These are phyloP conservation scores for Pseudocercospora eumusae DNA, from an alignment of 2,329 filamentous ascomycete species.

Conservation along the genomic window DNA sequence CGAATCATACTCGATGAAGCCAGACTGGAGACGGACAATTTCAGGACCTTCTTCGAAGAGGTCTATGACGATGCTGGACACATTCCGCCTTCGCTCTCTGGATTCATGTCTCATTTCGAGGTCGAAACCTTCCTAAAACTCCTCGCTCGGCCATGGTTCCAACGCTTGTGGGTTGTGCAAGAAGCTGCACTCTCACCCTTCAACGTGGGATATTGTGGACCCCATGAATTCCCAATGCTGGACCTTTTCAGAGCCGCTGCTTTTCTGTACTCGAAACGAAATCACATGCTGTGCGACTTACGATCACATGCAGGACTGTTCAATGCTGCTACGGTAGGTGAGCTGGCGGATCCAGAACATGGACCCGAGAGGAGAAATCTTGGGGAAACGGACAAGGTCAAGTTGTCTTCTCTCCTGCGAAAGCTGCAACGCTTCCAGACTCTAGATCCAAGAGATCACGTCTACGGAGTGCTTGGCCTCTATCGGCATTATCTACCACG, in stretches of 20 bases:
- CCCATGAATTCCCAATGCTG: neutral
- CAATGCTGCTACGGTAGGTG: slow-evolving; percentile 6
- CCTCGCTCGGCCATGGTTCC: slow-evolving; percentile 17
- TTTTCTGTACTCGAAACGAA: slow-evolving; percentile 10
- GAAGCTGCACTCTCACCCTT: slow-evolving; percentile 11
- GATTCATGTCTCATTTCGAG: slow-evolving; percentile 13
- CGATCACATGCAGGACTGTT: slow-evolving; percentile 4
- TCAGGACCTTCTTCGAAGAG: slow-evolving; percentile 3
- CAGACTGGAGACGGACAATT: slow-evolving; percentile 3
- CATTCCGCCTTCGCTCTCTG: neutral
- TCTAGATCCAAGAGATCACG: slow-evolving; percentile 13
- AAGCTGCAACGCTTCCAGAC: slow-evolving; percentile 14
- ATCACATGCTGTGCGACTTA: slow-evolving; percentile 2
- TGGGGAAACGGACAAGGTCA: slow-evolving; percentile 2
- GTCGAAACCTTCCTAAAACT: slow-evolving; percentile 7
- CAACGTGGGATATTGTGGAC: slow-evolving; percentile 12
- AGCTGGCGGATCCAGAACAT: slow-evolving; percentile 8
- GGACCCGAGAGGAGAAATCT: slow-evolving; percentile 1
- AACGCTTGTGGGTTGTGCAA: slow-evolving; percentile 18
- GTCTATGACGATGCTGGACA: slow-evolving; percentile 7
- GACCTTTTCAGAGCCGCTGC: slow-evolving; percentile 9
- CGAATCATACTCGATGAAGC: neutral
- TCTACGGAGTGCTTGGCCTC: slow-evolving; percentile 7
- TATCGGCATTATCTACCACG: neutral
- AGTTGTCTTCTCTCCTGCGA: neutral